These are phyloP conservation scores for Trichoderma polysporum DNA, from an alignment of 2,329 filamentous ascomycete species.

Conservation along the genomic window DNA sequence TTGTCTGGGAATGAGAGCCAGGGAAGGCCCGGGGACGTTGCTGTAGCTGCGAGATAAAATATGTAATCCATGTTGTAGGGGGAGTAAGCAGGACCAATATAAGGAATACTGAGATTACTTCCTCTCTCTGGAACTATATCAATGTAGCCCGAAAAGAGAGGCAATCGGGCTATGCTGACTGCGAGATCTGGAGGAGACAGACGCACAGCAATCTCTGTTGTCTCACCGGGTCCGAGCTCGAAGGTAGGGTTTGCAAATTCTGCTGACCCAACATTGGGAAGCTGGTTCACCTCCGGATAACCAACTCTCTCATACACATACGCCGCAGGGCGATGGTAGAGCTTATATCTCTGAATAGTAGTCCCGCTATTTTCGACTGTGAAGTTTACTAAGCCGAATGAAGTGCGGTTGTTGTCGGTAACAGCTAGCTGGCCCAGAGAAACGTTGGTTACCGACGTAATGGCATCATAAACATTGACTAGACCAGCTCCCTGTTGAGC, in stretches of 20 bases:
- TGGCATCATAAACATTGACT: slow-evolving; percentile 2
- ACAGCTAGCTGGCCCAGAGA: neutral
- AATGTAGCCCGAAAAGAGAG: slow-evolving; percentile 1
- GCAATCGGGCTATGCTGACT: neutral
- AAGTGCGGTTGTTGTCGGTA: slow-evolving; percentile 2
- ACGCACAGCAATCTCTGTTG: neutral
- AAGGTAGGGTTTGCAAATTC: neutral
- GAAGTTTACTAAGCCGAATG: neutral
- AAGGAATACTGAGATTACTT: neutral
- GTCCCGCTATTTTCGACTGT: neutral
- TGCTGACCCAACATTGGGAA: neutral
- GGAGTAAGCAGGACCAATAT: neutral
- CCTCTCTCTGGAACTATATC: neutral
- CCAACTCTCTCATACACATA: neutral
- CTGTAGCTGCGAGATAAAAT: neutral
- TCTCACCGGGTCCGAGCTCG: neutral
- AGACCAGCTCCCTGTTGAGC: slow-evolving; percentile 3
- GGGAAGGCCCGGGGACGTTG: neutral
- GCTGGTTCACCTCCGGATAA: neutral
- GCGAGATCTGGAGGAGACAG: neutral
- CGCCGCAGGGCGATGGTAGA: neutral
- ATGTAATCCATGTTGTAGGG: slow-evolving; percentile 5
- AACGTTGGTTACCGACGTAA: neutral
- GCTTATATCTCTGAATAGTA: neutral
- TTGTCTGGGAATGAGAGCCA: slow-evolving; percentile 1